A percentile compares a stretch with the other conserved stretches of the same genome.
Conservation (phyloP, 495 filamentous ascomycete species). For the Aspergillus leporis region DNA sequence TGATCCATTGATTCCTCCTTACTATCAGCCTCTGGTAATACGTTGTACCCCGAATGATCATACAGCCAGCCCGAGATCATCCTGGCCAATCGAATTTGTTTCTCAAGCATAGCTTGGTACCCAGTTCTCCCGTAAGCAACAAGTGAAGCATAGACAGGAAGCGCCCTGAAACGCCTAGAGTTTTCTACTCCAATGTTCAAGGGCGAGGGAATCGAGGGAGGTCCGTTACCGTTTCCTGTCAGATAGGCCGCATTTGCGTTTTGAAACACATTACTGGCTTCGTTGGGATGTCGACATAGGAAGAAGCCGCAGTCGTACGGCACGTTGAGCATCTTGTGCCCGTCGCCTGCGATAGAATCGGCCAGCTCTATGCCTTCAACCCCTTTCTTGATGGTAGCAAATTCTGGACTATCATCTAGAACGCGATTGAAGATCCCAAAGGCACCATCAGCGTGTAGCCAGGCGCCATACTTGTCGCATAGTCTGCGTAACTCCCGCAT, state of each 20-base stretch:
- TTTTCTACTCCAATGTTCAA: conserved; percentile 91
- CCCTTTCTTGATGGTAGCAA: conserved; percentile 52
- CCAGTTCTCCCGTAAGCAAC: conserved; percentile 72
- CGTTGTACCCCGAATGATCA: conserved; percentile 59
- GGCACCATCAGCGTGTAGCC: conserved; percentile 90
- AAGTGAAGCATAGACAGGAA: conserved; percentile 83
- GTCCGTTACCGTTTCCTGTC: conserved; percentile 36
- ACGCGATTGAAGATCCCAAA: conserved; percentile 83
- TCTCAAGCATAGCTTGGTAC: conserved; percentile 67
- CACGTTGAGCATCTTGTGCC: conserved; percentile 92
- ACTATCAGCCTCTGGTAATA: conserved; percentile 53
- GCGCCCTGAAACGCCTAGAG: conserved; percentile 82
- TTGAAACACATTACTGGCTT: conserved; percentile 65
- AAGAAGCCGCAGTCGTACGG: conserved; percentile 95
- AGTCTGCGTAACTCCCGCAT: conserved; percentile 65
- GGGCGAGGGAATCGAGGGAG: conserved; percentile 66
- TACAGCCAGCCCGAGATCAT: conserved; percentile 63
- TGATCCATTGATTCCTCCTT: conserved; percentile 41
- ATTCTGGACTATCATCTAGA: conserved; percentile 60
- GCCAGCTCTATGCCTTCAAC: conserved; percentile 74
- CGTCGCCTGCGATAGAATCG: conserved; percentile 84
- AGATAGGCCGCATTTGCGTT: conserved; percentile 90
- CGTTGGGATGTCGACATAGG: conserved; percentile 61
- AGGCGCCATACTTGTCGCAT: conserved; percentile 73
- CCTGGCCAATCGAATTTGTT: conserved; percentile 70